Percentiles rank a stretch among this genome's conserved stretches.
These are phyloP conservation scores for Cyclanthera cordifolia DNA, from an alignment of 306 rosid genomes.

Conservation along the genomic window DNA sequence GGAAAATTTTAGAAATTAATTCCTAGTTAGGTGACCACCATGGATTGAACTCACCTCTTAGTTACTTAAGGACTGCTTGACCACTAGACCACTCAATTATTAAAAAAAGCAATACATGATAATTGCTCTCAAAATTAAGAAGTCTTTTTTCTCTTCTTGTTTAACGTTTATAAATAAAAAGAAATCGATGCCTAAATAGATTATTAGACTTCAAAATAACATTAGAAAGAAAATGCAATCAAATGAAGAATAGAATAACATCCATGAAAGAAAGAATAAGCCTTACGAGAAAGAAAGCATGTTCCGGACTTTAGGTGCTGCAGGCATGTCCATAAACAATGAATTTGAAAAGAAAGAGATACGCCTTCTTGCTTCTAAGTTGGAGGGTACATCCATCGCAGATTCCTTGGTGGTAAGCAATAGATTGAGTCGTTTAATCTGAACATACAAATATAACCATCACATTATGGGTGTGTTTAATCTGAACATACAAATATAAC, in stretches of 20 bases:
- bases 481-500: constrained; percentile 29
- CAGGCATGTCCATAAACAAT: constrained; percentile 89
- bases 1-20: too few species aligned
- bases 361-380: constrained; percentile 91
- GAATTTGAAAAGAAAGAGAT: constrained; percentile 94
- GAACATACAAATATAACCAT: constrained; percentile 14
- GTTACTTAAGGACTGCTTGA: too few species aligned
- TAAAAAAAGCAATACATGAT: too few species aligned
- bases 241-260: neutral
- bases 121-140: too few species aligned
- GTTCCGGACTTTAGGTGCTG: constrained; percentile 92
- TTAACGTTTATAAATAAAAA: neutral
- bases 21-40: too few species aligned
- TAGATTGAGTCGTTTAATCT: constrained; percentile 68
- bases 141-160: too few species aligned
- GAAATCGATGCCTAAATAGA: neutral
- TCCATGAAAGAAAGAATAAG: neutral
- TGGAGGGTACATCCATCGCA: constrained; percentile 97
- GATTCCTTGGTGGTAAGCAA: constrained; percentile 94
- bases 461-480: constrained; percentile 37
- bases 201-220: neutral
- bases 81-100: too few species aligned
- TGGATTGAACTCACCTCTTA: too few species aligned
- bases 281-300: constrained; percentile 99
- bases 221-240: neutral